Conservation (phyloP, 2,329 filamentous ascomycete genomes). For the Coleophoma eucalyptorum region DNA sequence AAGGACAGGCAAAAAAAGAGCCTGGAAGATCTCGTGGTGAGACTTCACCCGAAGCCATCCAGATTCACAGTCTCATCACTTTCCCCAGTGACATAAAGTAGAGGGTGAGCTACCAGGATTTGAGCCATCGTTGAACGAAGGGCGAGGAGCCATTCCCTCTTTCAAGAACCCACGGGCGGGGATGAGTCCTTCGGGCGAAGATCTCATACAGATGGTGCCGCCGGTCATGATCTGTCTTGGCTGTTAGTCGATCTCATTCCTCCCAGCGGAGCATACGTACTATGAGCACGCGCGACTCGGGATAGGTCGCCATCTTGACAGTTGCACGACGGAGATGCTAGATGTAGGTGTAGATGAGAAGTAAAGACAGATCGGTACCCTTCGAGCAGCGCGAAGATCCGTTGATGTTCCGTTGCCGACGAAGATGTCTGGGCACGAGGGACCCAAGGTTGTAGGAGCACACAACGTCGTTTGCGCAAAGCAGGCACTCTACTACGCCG, state of each 20-base stretch:
- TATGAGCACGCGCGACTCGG: slow-evolving; percentile 58
- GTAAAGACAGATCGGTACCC: too few relatives aligned
- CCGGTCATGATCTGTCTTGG: slow-evolving; percentile 56
- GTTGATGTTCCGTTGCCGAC: too few relatives aligned
- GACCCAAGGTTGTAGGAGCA: too few relatives aligned
- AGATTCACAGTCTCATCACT: not conserved
- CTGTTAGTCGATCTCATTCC: slow-evolving; percentile 22
- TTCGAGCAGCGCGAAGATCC: too few relatives aligned
- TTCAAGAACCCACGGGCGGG: slow-evolving; percentile 59
- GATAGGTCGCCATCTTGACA: slow-evolving; percentile 24
- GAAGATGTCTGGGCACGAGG: too few relatives aligned
- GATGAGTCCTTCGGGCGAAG: slow-evolving; percentile 60
- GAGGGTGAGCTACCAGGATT: slow-evolving; percentile 32
- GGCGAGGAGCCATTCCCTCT: slow-evolving; percentile 58
- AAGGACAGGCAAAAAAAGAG: not conserved
- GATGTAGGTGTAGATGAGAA: too few relatives aligned
- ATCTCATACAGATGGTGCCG: slow-evolving; percentile 67
- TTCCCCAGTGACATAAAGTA: not conserved
- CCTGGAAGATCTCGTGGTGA: not conserved
- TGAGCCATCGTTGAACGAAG: slow-evolving; percentile 66
- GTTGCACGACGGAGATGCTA: not conserved
- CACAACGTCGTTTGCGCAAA: too few relatives aligned
- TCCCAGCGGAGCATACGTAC: not conserved
- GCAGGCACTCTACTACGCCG: too few relatives aligned
- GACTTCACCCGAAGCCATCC: not conserved